These are phyloP conservation scores for Aspergillus avenaceus DNA, from an alignment of 495 filamentous ascomycete genomes.

Conservation along the genomic window DNA sequence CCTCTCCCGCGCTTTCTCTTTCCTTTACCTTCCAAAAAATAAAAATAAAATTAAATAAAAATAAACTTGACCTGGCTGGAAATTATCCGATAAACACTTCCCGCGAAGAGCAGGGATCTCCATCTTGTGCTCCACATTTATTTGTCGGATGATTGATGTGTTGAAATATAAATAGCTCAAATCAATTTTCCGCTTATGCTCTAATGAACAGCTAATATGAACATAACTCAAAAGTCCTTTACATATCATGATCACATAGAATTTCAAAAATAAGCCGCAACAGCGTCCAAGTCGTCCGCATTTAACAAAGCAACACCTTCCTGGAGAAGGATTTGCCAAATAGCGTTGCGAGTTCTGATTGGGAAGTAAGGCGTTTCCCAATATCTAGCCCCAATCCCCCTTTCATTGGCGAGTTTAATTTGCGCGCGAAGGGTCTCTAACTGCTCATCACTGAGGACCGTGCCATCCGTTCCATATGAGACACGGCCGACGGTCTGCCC, in stretches of 20 bases:
- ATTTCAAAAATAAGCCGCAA: conserved; percentile 33
- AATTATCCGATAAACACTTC: no score
- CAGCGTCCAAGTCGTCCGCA: conserved; percentile 69
- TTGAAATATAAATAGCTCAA: no score
- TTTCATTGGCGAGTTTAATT: conserved; percentile 55
- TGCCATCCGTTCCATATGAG: conserved; percentile 18
- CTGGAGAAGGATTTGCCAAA: conserved; percentile 63
- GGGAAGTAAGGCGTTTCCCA: conserved; percentile 72
- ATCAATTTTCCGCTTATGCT: no score
- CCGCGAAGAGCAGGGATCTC: no score
- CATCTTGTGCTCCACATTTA: no score
- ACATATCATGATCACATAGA: not conserved
- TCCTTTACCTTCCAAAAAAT: not conserved
- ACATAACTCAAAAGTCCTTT: not conserved
- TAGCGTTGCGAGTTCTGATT: conserved; percentile 56
- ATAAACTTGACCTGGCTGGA: no score
- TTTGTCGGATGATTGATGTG: no score
- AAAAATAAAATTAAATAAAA: no score
- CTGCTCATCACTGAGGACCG: conserved; percentile 44
- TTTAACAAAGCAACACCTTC: conserved; percentile 73
- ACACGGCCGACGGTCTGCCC: conserved; percentile 36
- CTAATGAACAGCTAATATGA: no score
- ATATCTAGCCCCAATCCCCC: conserved; percentile 65
- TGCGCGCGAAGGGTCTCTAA: conserved; percentile 54
- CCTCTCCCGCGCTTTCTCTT: not conserved